A percentile compares a stretch with the other conserved stretches of the same genome.
Evolutionary conservation across 2,329 filamentous ascomycete genomes (phyloP).

Genomic region (Hymenotorrendiella dingleyae): DNA sequence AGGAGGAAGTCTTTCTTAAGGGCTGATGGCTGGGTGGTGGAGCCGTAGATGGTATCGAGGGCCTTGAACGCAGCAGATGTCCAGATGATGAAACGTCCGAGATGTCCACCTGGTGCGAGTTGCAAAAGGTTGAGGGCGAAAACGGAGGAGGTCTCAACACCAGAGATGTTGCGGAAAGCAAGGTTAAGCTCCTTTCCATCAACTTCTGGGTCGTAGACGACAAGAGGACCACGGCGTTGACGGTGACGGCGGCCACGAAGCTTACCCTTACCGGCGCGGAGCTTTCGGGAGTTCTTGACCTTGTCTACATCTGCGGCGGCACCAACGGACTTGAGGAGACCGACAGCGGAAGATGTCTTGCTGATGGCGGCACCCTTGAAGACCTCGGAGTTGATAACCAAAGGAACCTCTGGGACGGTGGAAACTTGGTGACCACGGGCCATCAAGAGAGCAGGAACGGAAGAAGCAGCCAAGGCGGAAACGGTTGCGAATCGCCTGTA

Average conservation of each 20-base stretch:
- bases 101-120: slow-evolving; percentile 96
- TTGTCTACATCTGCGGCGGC: slow-evolving; percentile 88
- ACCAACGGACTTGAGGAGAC: slow-evolving; percentile 85
- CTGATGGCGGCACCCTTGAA: slow-evolving; percentile 73
- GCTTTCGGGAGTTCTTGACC: slow-evolving; percentile 94
- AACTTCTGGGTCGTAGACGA: slow-evolving; percentile 93
- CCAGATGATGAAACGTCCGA: slow-evolving; percentile 99
- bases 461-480: slow-evolving; percentile 94
- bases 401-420: slow-evolving; percentile 89
- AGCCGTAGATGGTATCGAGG: slow-evolving; percentile 94
- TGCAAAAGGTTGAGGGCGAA: slow-evolving; percentile 97
- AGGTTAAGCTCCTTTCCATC: slow-evolving; percentile 91
- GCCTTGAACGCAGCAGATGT: slow-evolving; percentile 94
- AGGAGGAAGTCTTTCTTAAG: slow-evolving; percentile 99
- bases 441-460: slow-evolving; percentile 87
- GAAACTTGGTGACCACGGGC: slow-evolving; percentile 96
- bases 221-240: slow-evolving; percentile 94
- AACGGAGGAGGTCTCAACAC: slow-evolving; percentile 94
- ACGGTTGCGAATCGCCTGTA: slow-evolving; percentile 89
- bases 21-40: slow-evolving; percentile 79
- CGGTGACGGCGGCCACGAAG: slow-evolving; percentile 91
- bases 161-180: slow-evolving; percentile 98
- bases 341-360: slow-evolving; percentile 84
- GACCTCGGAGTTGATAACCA: slow-evolving; percentile 87
- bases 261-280: slow-evolving; percentile 98